Conservation (phyloP, 1,284 basidiomycete genomes). For the Lignosus rhinocerotis region DNA sequence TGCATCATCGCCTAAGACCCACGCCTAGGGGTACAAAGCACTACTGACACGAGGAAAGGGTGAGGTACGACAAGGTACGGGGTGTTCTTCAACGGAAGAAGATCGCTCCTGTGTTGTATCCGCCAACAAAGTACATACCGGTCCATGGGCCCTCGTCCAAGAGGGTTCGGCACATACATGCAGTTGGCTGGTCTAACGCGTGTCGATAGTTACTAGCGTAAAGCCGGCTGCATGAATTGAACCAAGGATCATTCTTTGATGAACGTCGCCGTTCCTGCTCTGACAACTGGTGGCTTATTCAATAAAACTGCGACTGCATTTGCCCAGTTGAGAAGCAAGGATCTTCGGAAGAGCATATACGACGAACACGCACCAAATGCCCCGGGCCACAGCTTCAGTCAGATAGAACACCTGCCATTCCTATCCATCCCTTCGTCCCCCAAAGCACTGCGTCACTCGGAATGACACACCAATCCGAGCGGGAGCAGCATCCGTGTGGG, state of each 20-base stretch:
- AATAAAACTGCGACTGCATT: neutral
- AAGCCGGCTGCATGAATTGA: neutral
- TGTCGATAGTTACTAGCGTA: no score
- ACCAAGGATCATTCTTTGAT: neutral
- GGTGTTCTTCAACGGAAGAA: neutral
- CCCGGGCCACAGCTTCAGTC: neutral
- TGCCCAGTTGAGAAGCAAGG: neutral
- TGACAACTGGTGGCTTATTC: neutral
- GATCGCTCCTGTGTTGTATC: neutral
- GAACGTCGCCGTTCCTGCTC: neutral
- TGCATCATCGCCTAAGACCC: neutral
- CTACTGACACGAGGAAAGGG: constrained; percentile 2
- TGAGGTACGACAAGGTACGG: neutral
- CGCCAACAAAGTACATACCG: neutral
- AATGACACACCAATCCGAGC: neutral
- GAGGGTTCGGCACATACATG: no score
- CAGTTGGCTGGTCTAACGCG: no score
- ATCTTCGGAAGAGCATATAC: neutral
- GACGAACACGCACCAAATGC: neutral
- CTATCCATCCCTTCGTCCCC: neutral
- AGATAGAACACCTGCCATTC: neutral
- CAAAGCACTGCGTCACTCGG: neutral
- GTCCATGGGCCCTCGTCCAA: neutral
- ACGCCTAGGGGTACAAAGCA: neutral
- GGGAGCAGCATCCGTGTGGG: no score